Evolutionary conservation across 805 yeast species (phyloP).

Genomic region (Wickerhamomyces kurtzmanii): DNA sequence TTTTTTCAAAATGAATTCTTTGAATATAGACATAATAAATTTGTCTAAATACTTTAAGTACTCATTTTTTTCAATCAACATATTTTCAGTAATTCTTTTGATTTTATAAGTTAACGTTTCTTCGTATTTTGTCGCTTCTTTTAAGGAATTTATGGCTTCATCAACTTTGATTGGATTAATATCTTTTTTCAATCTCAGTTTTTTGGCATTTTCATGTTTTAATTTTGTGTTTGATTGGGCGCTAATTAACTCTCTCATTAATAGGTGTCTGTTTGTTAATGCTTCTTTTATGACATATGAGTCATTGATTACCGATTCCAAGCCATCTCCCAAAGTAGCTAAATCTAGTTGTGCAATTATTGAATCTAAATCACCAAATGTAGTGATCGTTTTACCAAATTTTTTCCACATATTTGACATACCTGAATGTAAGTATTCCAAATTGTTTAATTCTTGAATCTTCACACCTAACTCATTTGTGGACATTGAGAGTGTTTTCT

Average conservation of each 20-base stretch:
- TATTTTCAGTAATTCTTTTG: slow-evolving; percentile 74
- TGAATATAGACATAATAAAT: slow-evolving; percentile 43
- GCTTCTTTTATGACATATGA: slow-evolving; percentile 88
- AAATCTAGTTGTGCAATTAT: slow-evolving; percentile 61
- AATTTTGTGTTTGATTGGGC: slow-evolving; percentile 69
- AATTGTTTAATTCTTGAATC: slow-evolving; percentile 25
- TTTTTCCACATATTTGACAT: slow-evolving; percentile 74
- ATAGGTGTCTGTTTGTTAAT: slow-evolving; percentile 80
- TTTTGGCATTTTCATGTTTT: slow-evolving; percentile 62
- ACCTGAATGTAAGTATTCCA: slow-evolving; percentile 53
- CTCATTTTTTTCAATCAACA: slow-evolving; percentile 63
- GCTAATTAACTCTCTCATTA: slow-evolving; percentile 80
- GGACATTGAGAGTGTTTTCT: slow-evolving; percentile 41
- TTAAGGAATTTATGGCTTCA: slow-evolving; percentile 75
- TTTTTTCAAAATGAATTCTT: slow-evolving; percentile 52
- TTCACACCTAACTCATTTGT: slow-evolving; percentile 42
- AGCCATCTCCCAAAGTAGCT: slow-evolving; percentile 70
- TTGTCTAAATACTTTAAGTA: slow-evolving; percentile 49
- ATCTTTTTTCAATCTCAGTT: slow-evolving; percentile 60
- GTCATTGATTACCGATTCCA: slow-evolving; percentile 56
- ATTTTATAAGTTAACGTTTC: slow-evolving; percentile 70
- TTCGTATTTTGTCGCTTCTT: slow-evolving; percentile 69
- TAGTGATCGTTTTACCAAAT: slow-evolving; percentile 55
- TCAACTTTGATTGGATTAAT: slow-evolving; percentile 85
- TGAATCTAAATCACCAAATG: slow-evolving; percentile 70